Conservation (phyloP, 2,329 filamentous ascomycete genomes). For the Epichloe baconii region DNA sequence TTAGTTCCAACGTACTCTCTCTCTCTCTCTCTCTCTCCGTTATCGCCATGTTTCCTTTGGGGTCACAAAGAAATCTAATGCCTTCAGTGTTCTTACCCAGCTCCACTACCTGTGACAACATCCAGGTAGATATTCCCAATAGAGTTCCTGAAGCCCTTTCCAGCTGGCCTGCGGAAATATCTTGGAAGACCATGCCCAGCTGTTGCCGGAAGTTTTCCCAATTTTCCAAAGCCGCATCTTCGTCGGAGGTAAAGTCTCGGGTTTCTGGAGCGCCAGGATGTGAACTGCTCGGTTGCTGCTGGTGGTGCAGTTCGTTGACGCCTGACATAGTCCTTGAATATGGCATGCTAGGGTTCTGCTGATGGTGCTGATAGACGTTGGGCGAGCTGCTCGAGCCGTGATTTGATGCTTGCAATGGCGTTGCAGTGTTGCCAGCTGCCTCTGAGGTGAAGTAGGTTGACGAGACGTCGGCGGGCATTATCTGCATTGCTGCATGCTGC, state of each 20-base stretch:
- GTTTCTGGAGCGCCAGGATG: conserved; percentile 32
- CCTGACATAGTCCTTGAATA: conserved; percentile 35
- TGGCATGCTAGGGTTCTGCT: conserved; percentile 39
- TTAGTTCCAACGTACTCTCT: not conserved
- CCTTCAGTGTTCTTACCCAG: conserved; percentile 32
- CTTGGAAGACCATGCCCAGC: conserved; percentile 56
- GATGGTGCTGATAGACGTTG: conserved; percentile 56
- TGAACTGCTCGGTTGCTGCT: conserved; percentile 1
- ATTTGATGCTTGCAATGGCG: conserved; percentile 36
- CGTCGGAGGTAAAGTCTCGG: conserved; percentile 43
- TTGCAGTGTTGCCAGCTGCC: conserved; percentile 35
- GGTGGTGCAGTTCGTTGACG: conserved; percentile 31
- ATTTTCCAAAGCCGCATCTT: conserved; percentile 48
- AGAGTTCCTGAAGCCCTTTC: conserved; percentile 39
- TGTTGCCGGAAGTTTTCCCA: conserved; percentile 53
- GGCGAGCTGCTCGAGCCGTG: conserved; percentile 35
- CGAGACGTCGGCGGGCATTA: conserved; percentile 37
- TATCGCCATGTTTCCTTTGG: not conserved
- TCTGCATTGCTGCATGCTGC: conserved; percentile 66
- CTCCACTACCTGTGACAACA: conserved; percentile 40
- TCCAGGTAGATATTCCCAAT: conserved; percentile 40
- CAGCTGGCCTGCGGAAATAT: conserved; percentile 43
- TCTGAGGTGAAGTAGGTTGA: conserved; percentile 56
- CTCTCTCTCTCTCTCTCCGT: not conserved
- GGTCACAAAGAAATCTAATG: not conserved